Conservation (phyloP, 2,329 filamentous ascomycete species). For the Fusarium tricinctum region DNA sequence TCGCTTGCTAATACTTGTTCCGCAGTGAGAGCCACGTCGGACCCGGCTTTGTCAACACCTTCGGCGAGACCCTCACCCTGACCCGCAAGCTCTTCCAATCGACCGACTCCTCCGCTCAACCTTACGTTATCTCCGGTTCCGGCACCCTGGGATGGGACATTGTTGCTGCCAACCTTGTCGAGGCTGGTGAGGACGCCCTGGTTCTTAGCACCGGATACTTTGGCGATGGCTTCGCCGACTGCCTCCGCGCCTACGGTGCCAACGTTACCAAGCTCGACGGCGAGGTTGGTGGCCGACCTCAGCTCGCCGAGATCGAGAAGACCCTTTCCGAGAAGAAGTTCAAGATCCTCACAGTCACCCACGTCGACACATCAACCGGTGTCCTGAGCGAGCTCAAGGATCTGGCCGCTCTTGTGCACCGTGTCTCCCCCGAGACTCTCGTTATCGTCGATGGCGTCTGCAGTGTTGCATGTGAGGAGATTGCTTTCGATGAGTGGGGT, state of each 20-base stretch:
- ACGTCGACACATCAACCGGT: conserved; percentile 97
- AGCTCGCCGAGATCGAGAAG: conserved; percentile 88
- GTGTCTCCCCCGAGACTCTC: conserved; percentile 90
- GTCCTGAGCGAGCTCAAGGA: conserved; percentile 92
- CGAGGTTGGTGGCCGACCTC: conserved; percentile 87
- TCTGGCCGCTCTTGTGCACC: conserved; percentile 84
- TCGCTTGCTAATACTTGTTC: conserved; percentile 16
- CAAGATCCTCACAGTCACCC: conserved; percentile 94
- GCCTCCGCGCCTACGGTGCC: conserved; percentile 90
- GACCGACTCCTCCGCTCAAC: conserved; percentile 83
- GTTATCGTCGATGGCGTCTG: conserved; percentile 96
- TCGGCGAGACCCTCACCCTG: conserved; percentile 89
- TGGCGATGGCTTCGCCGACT: conserved; percentile 93
- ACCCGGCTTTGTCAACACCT: conserved; percentile 87
- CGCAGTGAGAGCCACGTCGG: conserved; percentile 93
- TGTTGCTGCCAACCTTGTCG: conserved; percentile 91
- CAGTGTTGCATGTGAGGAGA: conserved; percentile 95
- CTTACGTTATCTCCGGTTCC: conserved; percentile 93
- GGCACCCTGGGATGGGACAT: conserved; percentile 98
- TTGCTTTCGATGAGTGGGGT: conserved; percentile 94
- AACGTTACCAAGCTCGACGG: conserved; percentile 92
- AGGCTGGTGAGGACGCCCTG: conserved; percentile 89
- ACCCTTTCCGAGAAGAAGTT: conserved; percentile 91
- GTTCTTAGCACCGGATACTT: conserved; percentile 98
- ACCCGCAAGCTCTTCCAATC: conserved; percentile 96